Base-by-base conservation (phyloP, 2,329 filamentous ascomycete genomes). In the Fusarium falciforme region DNA sequence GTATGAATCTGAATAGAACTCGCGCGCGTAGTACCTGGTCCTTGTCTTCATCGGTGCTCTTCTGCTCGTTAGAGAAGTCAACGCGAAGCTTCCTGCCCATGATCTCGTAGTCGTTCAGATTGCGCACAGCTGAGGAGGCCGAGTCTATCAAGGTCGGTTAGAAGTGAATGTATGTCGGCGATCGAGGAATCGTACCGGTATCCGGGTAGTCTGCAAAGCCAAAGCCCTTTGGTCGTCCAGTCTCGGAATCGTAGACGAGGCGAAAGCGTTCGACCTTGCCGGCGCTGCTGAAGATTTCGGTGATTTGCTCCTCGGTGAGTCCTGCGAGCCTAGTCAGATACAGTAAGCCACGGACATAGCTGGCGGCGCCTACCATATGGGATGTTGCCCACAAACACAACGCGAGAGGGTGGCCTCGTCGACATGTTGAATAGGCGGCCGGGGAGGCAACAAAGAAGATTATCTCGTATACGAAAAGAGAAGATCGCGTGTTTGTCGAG, bases 201-300 rank as follows among this genome's bases (percentile, higher is more conserved):
- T 98, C 96, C 64, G 94, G 93, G 80, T 97, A 99, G 82, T 98
- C 96, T 79, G 95, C 94, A 79, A 98, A 99, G 38, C 96, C 96
- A 82, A 98, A 99, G 20, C 96, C 96, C 83, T 98, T 98, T 1
- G 96, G 95, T 66, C 94, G 92, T 47, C 96, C 95, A 4, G 95
- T 98, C 80, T 98, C 96, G 62, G 95, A 93, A 85, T 98, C 97
- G 84, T 98, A 97, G 74, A 98, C 96, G 58, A 98, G 89, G 61
- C 96, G 91, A 82, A 98, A 98, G 81, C 93, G 96, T 68, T 97
- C 88, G 2, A 98, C 96, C 75, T 95, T 94, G 67, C 96, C 96
- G 62, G 94, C 95, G 74, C 93, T 93, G 81, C 92, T 94, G 83
- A 98, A 97, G 70, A 97, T 97, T 77, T 98, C 94, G 80, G 93